A percentile compares a stretch with the other conserved stretches of the same genome.
Conservation (phyloP, 2,329 filamentous ascomycete genomes). For the Verticillium zaregamsianum region DNA sequence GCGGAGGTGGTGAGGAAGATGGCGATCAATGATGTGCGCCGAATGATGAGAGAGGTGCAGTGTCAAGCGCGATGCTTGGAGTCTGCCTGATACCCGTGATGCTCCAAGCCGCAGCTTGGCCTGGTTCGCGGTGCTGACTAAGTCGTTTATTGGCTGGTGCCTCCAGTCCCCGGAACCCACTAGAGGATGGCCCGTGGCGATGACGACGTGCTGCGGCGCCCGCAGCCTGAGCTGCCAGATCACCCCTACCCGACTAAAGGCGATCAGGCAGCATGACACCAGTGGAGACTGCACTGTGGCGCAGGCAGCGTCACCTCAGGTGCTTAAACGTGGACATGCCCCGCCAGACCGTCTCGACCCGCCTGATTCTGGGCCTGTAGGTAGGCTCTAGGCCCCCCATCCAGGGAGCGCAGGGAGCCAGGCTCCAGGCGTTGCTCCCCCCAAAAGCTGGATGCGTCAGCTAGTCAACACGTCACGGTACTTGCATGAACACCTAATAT, state of each 20-base stretch:
- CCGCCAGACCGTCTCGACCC: neutral
- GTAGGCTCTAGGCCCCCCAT: neutral
- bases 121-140: neutral
- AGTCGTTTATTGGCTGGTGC: neutral
- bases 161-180: neutral
- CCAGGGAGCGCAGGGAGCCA: neutral
- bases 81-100: neutral
- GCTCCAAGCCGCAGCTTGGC: neutral
- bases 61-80: neutral
- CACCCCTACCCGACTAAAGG: neutral
- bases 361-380: neutral
- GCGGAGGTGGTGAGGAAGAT: neutral
- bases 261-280: neutral
- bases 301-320: neutral
- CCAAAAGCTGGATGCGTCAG: neutral
- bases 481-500: too few species aligned
- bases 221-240: neutral
- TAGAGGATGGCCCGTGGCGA: neutral
- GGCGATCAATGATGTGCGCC: neutral
- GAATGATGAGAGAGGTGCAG: neutral
- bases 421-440: neutral
- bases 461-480: neutral
- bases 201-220: neutral
- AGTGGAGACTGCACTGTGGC: neutral
- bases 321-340: neutral